phyloP scores from a whole-genome alignment of 805 yeast species.

The Myxozyma sirexii region DNA sequence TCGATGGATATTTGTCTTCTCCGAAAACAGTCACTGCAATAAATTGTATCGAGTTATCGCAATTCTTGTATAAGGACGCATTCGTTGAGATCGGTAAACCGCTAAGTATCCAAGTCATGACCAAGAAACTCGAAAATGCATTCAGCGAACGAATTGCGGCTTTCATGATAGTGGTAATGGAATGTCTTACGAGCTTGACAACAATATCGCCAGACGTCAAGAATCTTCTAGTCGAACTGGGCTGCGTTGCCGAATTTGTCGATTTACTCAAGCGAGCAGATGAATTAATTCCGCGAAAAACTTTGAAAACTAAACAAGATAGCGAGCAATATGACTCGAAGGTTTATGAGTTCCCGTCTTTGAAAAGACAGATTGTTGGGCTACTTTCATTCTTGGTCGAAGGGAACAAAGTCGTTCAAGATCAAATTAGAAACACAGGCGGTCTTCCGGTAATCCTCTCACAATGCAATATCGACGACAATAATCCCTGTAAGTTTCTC shows the following conservation, averaged over 20 bases:
- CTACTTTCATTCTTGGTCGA: constrained; percentile 61
- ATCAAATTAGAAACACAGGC: constrained; percentile 61
- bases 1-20: constrained; percentile 25
- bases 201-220: constrained; percentile 2
- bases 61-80: constrained; percentile 9
- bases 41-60: constrained; percentile 7
- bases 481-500: constrained; percentile 69
- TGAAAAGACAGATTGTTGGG: constrained; percentile 68
- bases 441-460: constrained; percentile 74
- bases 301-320: constrained; percentile 15
- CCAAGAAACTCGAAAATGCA: constrained; percentile 5
- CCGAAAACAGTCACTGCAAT: neutral
- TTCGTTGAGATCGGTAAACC: constrained; percentile 21
- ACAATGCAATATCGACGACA: constrained; percentile 80
- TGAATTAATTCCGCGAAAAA: constrained; percentile 17
- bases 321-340: neutral
- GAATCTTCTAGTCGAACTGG: constrained; percentile 9
- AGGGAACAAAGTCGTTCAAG: constrained; percentile 62
- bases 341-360: constrained; percentile 56
- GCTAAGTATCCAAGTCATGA: constrained; percentile 19
- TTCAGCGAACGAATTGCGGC: constrained; percentile 4
- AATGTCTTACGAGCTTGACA: constrained; percentile 13
- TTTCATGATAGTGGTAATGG: constrained; percentile 2
- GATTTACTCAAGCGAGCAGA: constrained; percentile 23
- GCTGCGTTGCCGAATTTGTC: constrained; percentile 11